Conservation (phyloP, 768 basidiomycete species). For the Hortiboletus campestris region DNA sequence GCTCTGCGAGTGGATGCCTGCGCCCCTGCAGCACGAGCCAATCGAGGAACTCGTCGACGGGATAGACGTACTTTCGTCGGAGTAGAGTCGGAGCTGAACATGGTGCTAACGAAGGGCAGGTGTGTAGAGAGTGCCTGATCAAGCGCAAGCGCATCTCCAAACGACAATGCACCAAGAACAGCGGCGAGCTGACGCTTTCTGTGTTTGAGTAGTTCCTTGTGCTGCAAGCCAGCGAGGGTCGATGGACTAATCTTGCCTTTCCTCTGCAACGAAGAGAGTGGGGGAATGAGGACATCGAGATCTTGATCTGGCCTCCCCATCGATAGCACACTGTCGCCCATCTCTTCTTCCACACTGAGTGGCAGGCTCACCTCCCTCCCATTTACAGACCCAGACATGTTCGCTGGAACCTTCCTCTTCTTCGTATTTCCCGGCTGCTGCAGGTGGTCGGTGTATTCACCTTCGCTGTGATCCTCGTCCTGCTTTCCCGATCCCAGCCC, state of each 20-base stretch:
- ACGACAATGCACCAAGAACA: slow-evolving; percentile 64
- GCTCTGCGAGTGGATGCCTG: slow-evolving; percentile 6
- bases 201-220: slow-evolving; percentile 69
- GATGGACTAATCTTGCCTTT: slow-evolving; percentile 54
- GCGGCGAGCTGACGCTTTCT: slow-evolving; percentile 70
- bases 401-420: slow-evolving; percentile 83
- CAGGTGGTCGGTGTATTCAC: slow-evolving; percentile 65
- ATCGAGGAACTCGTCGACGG: slow-evolving; percentile 49
- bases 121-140: slow-evolving; percentile 71
- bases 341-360: slow-evolving; percentile 45
- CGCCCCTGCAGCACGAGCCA: slow-evolving; percentile 43
- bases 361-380: slow-evolving; percentile 43
- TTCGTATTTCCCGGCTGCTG: slow-evolving; percentile 82
- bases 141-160: slow-evolving; percentile 68
- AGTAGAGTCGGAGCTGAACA: slow-evolving; percentile 31
- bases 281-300: slow-evolving; percentile 19
- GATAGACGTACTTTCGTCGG: slow-evolving; percentile 50
- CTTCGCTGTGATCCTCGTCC: slow-evolving; percentile 55
- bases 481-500: slow-evolving; percentile 33
- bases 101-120: slow-evolving; percentile 32
- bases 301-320: slow-evolving; percentile 26
- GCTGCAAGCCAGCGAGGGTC: slow-evolving; percentile 67
- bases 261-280: slow-evolving; percentile 24
- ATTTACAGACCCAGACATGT: slow-evolving; percentile 41
- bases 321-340: slow-evolving; percentile 27